Evolutionary conservation across 129 eudicot genomes (phyloP), one percentile per base, ranked within the genome.

Genomic region (Centaurea solstitialis): DNA sequence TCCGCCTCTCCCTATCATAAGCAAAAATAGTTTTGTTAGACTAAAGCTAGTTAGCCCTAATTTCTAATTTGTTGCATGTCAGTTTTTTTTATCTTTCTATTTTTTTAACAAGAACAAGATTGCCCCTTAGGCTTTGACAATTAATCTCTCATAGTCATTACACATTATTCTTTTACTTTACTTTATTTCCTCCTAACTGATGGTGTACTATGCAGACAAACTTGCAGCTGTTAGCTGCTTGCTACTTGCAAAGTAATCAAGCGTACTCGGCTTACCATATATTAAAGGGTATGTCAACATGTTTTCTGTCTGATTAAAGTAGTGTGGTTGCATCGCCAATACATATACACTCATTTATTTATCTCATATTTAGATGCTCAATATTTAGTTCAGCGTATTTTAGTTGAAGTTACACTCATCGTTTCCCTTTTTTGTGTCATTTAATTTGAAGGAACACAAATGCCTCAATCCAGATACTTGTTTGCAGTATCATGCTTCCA

Each of bases 381-480:
- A 50, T 50, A 18, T 50, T 50, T 50, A 13, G 57, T 7, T 5
- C 20, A 15, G 61, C 61, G 13, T 50, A 50, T 13, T 50, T 50
- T 50, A 13, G 18, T 4, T 50, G 61, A 50, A 50, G 20, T 50
- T 5, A 50, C 61, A 50, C 61, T 50, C 59, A 82, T 83, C 45
- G 71, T 20, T 59, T 75, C 66, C 0, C 66, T 17, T 59, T 72
- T 10, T 57, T 73, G 74, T 21, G 71, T 20, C 59, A 6, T 53
- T 41, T 35, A 40, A 64, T 73, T 35, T 85, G 81, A 78, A 91
- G 97, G 97, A 72, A 81, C 87, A 59, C 86, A 82, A 37, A 86
- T 77, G 89, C 88, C 97, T 77, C 97, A 89, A 72, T 89, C 93
- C 80, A 91, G 94, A 85, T 91, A 89, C 85, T 84, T 91, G 89